Conservation (phyloP, 345 rosid genomes). For the Gossypium stocksii region DNA sequence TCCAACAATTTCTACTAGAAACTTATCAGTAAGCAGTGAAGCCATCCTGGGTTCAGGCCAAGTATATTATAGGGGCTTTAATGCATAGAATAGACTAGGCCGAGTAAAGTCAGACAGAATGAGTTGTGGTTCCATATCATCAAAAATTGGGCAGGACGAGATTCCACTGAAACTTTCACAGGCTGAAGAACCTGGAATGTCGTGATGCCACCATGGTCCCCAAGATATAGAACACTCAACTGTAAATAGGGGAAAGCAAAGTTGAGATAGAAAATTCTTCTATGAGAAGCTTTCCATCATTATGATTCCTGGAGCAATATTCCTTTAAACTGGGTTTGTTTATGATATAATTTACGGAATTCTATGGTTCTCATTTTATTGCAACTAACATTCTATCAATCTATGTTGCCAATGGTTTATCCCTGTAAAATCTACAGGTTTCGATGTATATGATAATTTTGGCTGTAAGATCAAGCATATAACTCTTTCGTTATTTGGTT, state of each 20-base stretch:
- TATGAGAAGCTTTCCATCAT: background rate
- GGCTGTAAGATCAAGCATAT: background rate
- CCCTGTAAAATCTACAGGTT: slow-evolving; percentile 22
- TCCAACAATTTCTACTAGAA: slow-evolving; percentile 1
- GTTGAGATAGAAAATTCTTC: background rate
- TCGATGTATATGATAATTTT: slow-evolving; percentile 23
- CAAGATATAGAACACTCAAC: background rate
- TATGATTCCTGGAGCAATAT: background rate
- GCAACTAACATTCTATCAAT: background rate
- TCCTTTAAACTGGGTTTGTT: background rate
- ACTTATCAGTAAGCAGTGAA: slow-evolving; percentile 3
- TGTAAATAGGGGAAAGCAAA: background rate
- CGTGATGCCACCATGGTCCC: background rate
- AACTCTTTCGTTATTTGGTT: no score
- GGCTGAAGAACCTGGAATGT: background rate
- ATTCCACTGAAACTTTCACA: background rate
- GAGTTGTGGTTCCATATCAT: background rate
- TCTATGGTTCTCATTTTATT: background rate
- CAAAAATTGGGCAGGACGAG: background rate
- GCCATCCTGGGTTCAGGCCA: background rate
- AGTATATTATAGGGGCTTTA: background rate
- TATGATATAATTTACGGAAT: background rate
- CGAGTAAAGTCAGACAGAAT: background rate
- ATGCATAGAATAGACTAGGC: background rate
- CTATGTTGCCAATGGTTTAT: background rate